Evolutionary conservation across 2,329 filamentous ascomycete species (phyloP).

Genomic region (Pochonia chlamydosporia): DNA sequence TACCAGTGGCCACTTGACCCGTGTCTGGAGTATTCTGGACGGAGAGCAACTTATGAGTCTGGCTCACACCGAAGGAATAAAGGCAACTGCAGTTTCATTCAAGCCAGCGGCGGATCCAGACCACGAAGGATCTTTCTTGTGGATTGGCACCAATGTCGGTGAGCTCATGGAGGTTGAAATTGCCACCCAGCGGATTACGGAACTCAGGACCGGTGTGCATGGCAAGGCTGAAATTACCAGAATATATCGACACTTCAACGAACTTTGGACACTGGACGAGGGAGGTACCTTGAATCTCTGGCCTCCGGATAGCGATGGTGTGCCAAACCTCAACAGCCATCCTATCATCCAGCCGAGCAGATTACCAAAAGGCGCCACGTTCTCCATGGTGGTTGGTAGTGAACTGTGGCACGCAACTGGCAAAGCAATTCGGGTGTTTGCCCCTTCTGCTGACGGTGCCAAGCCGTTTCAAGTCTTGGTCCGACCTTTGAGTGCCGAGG

Average conservation of each 20-base stretch:
- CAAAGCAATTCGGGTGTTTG: conserved; percentile 81
- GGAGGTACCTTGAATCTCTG: conserved; percentile 82
- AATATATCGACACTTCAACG: conserved; percentile 79
- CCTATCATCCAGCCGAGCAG: conserved; percentile 67
- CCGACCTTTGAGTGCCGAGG: conserved; percentile 62
- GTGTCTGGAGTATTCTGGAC: conserved; percentile 80
- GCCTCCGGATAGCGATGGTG: conserved; percentile 66
- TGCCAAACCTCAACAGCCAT: conserved; percentile 67
- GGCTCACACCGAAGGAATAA: conserved; percentile 78
- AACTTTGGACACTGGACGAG: conserved; percentile 93
- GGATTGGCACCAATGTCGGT: conserved; percentile 85
- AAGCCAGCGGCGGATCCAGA: conserved; percentile 73
- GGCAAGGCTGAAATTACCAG: conserved; percentile 72
- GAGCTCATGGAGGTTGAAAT: conserved; percentile 90
- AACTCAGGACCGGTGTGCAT: conserved; percentile 66
- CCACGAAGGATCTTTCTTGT: conserved; percentile 75
- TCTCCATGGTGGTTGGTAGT: conserved; percentile 80
- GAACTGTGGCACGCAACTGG: conserved; percentile 84
- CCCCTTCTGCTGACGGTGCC: conserved; percentile 63
- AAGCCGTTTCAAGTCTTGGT: conserved; percentile 70
- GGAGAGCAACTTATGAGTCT: conserved; percentile 78
- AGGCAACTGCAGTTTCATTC: conserved; percentile 75
- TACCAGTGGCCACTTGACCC: conserved; percentile 79
- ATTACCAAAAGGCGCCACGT: conserved; percentile 74
- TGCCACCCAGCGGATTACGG: conserved; percentile 61